phyloP scores from a whole-genome alignment of 2,329 filamentous ascomycete genomes.

The Pseudogymnoascus sp. region DNA sequence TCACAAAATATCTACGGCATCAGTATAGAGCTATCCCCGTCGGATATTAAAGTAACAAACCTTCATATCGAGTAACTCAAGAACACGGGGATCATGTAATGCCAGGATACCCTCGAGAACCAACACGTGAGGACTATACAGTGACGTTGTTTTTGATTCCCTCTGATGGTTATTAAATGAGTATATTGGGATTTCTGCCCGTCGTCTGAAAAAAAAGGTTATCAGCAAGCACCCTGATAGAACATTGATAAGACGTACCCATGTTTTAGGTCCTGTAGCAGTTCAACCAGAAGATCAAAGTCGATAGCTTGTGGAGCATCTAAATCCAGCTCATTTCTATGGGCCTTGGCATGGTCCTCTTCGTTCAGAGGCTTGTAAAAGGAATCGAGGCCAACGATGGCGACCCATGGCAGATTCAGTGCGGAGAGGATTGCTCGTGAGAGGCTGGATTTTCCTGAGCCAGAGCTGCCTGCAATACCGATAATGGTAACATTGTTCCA shows the following conservation, averaged over 20 bases:
- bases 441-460: slow-evolving; percentile 88
- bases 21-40: slow-evolving; percentile 8
- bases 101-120: slow-evolving; percentile 96
- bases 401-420: slow-evolving; percentile 92
- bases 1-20: slow-evolving; percentile 74
- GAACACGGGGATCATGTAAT: slow-evolving; percentile 75
- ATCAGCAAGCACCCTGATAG: not conserved
- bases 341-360: slow-evolving; percentile 72
- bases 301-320: slow-evolving; percentile 91
- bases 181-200: slow-evolving; percentile 87
- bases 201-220: slow-evolving; percentile 26
- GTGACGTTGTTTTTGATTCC: slow-evolving; percentile 68
- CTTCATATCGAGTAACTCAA: slow-evolving; percentile 85
- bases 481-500: slow-evolving; percentile 97
- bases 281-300: slow-evolving; percentile 79
- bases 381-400: slow-evolving; percentile 96
- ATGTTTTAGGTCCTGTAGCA: slow-evolving; percentile 75
- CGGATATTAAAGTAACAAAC: slow-evolving; percentile 33
- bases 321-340: slow-evolving; percentile 90
- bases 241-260: slow-evolving; percentile 51
- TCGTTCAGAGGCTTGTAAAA: slow-evolving; percentile 87
- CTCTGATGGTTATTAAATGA: slow-evolving; percentile 90
- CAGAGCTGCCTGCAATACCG: slow-evolving; percentile 88
- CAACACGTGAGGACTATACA: slow-evolving; percentile 94
- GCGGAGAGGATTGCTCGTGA: slow-evolving; percentile 85